Evolutionary conservation across 176 grass and related monocot genomes (phyloP).

Genomic region (Carex scoparia): DNA sequence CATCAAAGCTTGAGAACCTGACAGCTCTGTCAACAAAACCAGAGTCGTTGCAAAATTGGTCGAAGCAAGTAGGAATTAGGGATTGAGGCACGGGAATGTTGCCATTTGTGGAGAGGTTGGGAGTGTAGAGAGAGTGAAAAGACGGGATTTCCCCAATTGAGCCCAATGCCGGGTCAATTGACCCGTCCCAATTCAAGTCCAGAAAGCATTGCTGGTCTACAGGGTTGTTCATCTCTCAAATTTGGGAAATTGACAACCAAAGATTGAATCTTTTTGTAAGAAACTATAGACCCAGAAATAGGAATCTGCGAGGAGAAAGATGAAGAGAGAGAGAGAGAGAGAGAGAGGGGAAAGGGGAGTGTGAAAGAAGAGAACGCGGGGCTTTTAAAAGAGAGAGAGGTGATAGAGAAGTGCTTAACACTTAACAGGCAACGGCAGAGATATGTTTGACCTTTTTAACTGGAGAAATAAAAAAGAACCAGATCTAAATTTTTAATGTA

Average conservation of each 20-base stretch:
- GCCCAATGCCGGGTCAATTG: slow-evolving; percentile 12
- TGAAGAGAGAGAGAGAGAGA: neutral
- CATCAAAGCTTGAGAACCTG: slow-evolving; percentile 62
- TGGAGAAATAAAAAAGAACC: neutral
- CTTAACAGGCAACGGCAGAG: slow-evolving; percentile 18
- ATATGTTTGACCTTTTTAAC: slow-evolving; percentile 32
- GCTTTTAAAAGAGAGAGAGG: slow-evolving; percentile 16
- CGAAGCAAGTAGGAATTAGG: slow-evolving; percentile 32
- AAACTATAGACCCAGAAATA: slow-evolving; percentile 19
- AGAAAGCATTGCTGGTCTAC: slow-evolving; percentile 24
- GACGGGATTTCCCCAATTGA: slow-evolving; percentile 18
- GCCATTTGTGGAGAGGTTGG: neutral
- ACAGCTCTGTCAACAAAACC: slow-evolving; percentile 63
- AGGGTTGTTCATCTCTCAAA: slow-evolving; percentile 24
- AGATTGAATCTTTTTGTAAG: slow-evolving; percentile 13
- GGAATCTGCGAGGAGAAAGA: neutral
- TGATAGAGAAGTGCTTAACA: neutral
- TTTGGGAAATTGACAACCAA: slow-evolving; percentile 17
- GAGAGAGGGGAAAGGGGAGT: slow-evolving; percentile 15
- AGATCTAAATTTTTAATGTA: slow-evolving; percentile 3
- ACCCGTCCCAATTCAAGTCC: slow-evolving; percentile 29
- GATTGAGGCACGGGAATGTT: neutral
- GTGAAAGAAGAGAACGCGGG: slow-evolving; percentile 17
- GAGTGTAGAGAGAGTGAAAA: slow-evolving; percentile 21
- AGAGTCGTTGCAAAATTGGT: slow-evolving; percentile 44